Evolutionary conservation across 345 rosid species (phyloP).

Genomic region (Eucalyptus tenuipes): DNA sequence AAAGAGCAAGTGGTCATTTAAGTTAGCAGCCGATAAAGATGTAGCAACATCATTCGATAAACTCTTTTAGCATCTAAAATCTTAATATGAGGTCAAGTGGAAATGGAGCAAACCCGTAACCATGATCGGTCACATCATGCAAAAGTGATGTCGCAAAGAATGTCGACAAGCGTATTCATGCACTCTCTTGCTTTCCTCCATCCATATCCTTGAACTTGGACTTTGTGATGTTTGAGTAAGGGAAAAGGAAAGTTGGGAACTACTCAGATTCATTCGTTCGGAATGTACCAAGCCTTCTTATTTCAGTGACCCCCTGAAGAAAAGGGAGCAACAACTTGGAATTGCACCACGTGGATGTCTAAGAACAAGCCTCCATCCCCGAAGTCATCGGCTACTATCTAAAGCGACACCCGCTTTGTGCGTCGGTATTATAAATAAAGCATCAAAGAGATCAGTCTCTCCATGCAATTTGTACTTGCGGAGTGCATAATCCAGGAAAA

Average conservation of each 20-base stretch:
- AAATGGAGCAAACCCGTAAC: not conserved
- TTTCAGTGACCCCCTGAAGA: not conserved
- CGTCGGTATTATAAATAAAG: not conserved
- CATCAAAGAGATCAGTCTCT: not conserved
- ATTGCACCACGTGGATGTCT: not conserved
- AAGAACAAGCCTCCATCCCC: not conserved
- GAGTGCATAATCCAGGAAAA: not conserved
- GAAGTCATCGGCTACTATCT: not conserved
- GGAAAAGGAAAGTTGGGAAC: not conserved
- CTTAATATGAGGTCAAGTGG: not conserved
- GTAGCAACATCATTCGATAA: not conserved
- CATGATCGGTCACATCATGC: not conserved
- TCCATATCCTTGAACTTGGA: not conserved
- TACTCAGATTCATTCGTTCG: not conserved
- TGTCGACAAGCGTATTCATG: not conserved
- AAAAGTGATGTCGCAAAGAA: not conserved
- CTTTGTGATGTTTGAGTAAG: not conserved
- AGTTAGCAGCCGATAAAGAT: not conserved
- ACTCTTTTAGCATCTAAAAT: not conserved
- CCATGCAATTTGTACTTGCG: not conserved
- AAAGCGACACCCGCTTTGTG: not conserved
- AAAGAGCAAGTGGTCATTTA: not conserved
- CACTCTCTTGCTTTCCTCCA: not conserved
- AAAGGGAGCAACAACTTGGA: not conserved
- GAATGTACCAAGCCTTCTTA: not conserved